Percentiles rank a stretch among this genome's conserved stretches.
Conservation (phyloP, 1,284 basidiomycete genomes). For the Anthracocystis setariae region DNA sequence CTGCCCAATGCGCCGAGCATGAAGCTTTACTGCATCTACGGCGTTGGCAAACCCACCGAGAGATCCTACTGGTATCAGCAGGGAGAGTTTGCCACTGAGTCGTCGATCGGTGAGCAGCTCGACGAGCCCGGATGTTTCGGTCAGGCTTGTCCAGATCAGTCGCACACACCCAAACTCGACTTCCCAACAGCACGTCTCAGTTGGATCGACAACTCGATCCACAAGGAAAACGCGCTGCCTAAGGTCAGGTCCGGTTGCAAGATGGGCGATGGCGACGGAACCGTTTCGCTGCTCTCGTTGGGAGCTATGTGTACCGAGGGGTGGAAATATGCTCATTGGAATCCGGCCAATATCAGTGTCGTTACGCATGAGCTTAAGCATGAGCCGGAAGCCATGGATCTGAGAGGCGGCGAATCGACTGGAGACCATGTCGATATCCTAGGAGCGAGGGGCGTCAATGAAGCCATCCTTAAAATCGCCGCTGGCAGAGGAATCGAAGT, state of each 20-base stretch:
- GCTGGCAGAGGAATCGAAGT: constrained; percentile 72
- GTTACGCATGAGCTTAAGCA: constrained; percentile 91
- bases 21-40: constrained; percentile 94
- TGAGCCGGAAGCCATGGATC: constrained; percentile 78
- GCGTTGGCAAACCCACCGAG: constrained; percentile 96
- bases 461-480: constrained; percentile 87
- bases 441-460: constrained; percentile 85
- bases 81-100: constrained; percentile 47
- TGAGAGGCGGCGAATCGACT: constrained; percentile 79
- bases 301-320: constrained; percentile 93
- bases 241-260: constrained; percentile 59
- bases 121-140: constrained; percentile 33
- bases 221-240: constrained; percentile 50
- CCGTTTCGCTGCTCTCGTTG: constrained; percentile 86
- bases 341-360: constrained; percentile 81
- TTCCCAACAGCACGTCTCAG: constrained; percentile 55
- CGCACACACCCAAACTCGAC: constrained; percentile 46
- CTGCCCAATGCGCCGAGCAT: constrained; percentile 87
- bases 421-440: constrained; percentile 86
- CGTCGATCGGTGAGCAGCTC: constrained; percentile 38
- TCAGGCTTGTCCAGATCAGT: constrained; percentile 44
- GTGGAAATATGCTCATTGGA: constrained; percentile 91
- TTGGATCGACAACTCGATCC: constrained; percentile 54
- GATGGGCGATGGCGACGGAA: constrained; percentile 81
- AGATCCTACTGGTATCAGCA: constrained; percentile 69